Conservation (phyloP, 768 basidiomycete species). For the Amanita fuliginea region DNA sequence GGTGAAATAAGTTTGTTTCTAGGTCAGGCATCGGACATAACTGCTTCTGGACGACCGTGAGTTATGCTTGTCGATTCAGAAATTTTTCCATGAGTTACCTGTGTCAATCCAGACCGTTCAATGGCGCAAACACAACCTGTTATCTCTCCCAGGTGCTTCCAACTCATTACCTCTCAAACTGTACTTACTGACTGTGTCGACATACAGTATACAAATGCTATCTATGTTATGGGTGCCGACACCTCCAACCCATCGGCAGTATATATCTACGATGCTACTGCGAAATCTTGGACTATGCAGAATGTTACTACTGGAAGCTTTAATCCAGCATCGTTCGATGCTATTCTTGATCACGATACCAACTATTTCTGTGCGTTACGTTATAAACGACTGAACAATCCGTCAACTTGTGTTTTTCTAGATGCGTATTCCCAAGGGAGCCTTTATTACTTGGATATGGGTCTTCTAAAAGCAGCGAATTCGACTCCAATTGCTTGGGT, state of each 20-base stretch:
- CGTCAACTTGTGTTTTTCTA: constrained; percentile 12
- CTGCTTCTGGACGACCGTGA: constrained; percentile 68
- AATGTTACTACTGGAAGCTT: constrained; percentile 36
- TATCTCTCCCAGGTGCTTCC: constrained; percentile 54
- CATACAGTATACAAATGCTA: constrained; percentile 66
- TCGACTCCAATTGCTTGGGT: constrained; percentile 51
- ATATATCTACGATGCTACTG: constrained; percentile 71
- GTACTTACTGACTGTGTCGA: constrained; percentile 1
- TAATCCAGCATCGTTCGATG: constrained; percentile 51
- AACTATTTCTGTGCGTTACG: constrained; percentile 66
- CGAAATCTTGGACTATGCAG: constrained; percentile 75
- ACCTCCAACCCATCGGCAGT: constrained; percentile 52
- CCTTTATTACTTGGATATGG: constrained; percentile 65
- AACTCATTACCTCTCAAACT: background rate
- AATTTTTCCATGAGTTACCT: background rate
- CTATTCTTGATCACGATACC: constrained; percentile 90
- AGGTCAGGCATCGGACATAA: constrained; percentile 58
- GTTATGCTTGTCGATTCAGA: constrained; percentile 13
- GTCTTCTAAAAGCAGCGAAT: constrained; percentile 47
- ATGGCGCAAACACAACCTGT: constrained; percentile 53
- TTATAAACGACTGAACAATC: background rate
- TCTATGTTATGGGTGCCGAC: constrained; percentile 80
- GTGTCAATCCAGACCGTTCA: constrained; percentile 41
- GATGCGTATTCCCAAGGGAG: constrained; percentile 61
- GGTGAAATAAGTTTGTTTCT: constrained; percentile 4